phyloP scores from a whole-genome alignment of 148 eudicot genomes.

The Amaranthus palmeri region DNA sequence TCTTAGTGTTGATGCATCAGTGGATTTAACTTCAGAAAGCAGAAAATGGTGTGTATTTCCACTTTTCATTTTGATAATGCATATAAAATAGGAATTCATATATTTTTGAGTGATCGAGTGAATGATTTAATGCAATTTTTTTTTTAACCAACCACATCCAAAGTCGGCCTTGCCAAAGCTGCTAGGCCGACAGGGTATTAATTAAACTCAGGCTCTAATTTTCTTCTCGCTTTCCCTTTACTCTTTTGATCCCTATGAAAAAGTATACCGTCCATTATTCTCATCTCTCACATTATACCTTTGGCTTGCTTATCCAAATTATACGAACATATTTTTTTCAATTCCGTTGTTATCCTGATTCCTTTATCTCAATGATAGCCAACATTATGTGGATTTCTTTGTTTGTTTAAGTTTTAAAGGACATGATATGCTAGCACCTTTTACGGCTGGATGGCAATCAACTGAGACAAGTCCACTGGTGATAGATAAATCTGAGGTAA shows the following conservation, averaged over 20 bases:
- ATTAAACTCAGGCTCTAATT: not conserved
- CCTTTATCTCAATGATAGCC: not conserved
- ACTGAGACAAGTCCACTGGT: slow-evolving; percentile 75
- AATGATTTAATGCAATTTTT: not conserved
- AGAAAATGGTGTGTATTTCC: slow-evolving; percentile 31
- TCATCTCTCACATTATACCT: not conserved
- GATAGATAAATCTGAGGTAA: slow-evolving; percentile 84
- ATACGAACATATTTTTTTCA: not conserved
- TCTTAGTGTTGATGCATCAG: slow-evolving; percentile 36
- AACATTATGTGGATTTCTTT: slow-evolving; percentile 6
- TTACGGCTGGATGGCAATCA: slow-evolving; percentile 94
- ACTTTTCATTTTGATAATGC: not conserved
- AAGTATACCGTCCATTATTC: not conserved
- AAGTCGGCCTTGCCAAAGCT: not conserved
- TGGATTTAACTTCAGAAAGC: slow-evolving; percentile 28
- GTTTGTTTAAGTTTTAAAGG: slow-evolving; percentile 59
- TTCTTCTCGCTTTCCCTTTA: not conserved
- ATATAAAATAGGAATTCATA: too few relatives aligned
- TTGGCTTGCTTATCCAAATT: not conserved
- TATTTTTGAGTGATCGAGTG: not conserved
- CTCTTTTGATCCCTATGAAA: not conserved
- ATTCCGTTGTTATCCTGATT: not conserved
- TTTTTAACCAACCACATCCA: not conserved
- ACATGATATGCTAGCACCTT: slow-evolving; percentile 95
- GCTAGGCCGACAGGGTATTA: not conserved